phyloP scores from a whole-genome alignment of 148 eudicot genomes.

The Agrostemma githago region DNA sequence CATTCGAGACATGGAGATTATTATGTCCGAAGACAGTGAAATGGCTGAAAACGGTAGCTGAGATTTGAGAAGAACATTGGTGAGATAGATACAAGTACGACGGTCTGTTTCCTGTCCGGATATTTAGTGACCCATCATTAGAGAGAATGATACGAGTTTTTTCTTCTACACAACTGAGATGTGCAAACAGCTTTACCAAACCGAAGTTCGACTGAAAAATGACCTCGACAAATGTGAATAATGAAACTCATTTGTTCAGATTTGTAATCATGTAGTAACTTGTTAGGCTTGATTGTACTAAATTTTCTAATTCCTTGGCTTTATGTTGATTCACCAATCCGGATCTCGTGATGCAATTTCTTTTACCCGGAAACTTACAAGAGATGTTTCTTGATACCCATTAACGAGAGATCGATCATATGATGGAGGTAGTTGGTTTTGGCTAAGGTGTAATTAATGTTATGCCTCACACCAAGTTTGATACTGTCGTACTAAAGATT shows the following conservation, averaged over 20 bases:
- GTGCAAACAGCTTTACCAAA: neutral
- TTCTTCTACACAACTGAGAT: neutral
- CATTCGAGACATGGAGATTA: conserved; percentile 81
- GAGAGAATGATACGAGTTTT: neutral
- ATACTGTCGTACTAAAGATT: no score
- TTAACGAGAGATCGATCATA: no score
- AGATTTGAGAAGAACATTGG: conserved; percentile 10
- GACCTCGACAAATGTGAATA: neutral
- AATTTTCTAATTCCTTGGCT: no score
- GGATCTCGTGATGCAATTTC: no score
- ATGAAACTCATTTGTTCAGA: neutral
- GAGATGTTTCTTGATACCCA: no score
- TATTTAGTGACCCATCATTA: neutral
- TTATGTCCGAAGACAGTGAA: conserved; percentile 88
- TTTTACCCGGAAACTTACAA: no score
- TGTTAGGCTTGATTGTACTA: neutral
- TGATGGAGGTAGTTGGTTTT: no score
- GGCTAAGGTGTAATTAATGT: no score
- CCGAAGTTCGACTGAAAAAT: neutral
- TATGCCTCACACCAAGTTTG: no score
- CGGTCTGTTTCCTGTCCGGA: neutral
- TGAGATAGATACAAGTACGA: neutral
- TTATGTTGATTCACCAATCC: neutral
- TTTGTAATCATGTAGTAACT: neutral
- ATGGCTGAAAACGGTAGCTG: conserved; percentile 40